phyloP scores from a whole-genome alignment of 176 grass and related monocot genomes.

The Thinopyrum elongatum region DNA sequence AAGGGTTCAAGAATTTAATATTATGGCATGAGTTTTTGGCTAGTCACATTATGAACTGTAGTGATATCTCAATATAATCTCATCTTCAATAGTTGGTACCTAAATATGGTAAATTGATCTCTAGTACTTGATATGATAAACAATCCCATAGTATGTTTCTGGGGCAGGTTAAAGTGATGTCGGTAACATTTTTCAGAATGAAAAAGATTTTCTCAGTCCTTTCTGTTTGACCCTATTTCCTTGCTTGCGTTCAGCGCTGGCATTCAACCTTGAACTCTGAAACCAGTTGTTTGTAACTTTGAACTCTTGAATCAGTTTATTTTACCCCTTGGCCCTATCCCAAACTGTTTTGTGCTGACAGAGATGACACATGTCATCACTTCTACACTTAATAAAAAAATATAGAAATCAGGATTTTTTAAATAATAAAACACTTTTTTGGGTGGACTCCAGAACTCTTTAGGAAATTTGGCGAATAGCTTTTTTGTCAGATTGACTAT shows the following conservation, averaged over 20 bases:
- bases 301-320: no score
- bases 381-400: no score
- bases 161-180: neutral
- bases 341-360: no score
- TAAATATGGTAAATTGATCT: conserved; percentile 12
- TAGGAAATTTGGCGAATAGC: no score
- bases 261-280: neutral
- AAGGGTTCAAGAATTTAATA: neutral
- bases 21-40: neutral
- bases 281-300: neutral
- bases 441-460: no score
- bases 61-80: neutral
- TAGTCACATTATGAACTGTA: neutral
- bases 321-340: no score
- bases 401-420: no score
- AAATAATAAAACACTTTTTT: no score
- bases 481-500: no score
- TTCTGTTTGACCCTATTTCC: neutral
- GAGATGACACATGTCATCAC: no score
- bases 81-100: neutral
- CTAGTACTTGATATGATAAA: conserved; percentile 16
- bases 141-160: neutral
- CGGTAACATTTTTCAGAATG: neutral
- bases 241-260: neutral
- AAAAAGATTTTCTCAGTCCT: neutral